Evolutionary conservation across 768 basidiomycete species (phyloP).

Genomic region (Galerina sulciceps): DNA sequence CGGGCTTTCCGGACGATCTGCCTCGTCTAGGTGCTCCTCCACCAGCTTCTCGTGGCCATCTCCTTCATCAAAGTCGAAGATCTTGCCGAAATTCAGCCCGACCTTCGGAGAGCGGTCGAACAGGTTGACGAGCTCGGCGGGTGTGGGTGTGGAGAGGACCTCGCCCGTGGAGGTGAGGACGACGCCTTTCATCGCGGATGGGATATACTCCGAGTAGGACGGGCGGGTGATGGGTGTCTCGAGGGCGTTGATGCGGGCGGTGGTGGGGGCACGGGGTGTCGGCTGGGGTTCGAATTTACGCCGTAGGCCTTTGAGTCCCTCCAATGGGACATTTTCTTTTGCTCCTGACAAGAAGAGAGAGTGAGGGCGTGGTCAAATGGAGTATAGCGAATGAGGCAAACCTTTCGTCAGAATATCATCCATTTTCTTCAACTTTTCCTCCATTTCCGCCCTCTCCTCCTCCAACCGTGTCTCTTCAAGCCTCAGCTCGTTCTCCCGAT

Average conservation of each 20-base stretch:
- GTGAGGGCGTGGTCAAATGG: neutral
- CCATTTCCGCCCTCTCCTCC: constrained; percentile 48
- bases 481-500: constrained; percentile 56
- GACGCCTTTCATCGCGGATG: constrained; percentile 77
- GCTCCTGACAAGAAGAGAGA: constrained; percentile 33
- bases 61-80: constrained; percentile 69
- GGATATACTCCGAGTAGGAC: constrained; percentile 36
- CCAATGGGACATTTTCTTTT: constrained; percentile 63
- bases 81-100: constrained; percentile 76
- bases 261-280: constrained; percentile 31
- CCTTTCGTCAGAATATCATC: constrained; percentile 34
- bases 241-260: constrained; percentile 33
- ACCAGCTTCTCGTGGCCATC: neutral
- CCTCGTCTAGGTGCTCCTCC: constrained; percentile 31
- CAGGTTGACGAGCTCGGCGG: constrained; percentile 65
- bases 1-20: constrained; percentile 50
- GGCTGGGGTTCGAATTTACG: constrained; percentile 26
- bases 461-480: constrained; percentile 55
- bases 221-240: constrained; percentile 59
- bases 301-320: constrained; percentile 73
- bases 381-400: constrained; percentile 3
- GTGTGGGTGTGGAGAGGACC: constrained; percentile 70
- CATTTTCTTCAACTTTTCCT: constrained; percentile 50
- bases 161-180: constrained; percentile 82
- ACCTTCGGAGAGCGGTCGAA: constrained; percentile 74